A percentile compares a stretch with the other conserved stretches of the same genome.
phyloP scores from a whole-genome alignment of 2,329 filamentous ascomycete species.

The Aspergillus thermomutatus region DNA sequence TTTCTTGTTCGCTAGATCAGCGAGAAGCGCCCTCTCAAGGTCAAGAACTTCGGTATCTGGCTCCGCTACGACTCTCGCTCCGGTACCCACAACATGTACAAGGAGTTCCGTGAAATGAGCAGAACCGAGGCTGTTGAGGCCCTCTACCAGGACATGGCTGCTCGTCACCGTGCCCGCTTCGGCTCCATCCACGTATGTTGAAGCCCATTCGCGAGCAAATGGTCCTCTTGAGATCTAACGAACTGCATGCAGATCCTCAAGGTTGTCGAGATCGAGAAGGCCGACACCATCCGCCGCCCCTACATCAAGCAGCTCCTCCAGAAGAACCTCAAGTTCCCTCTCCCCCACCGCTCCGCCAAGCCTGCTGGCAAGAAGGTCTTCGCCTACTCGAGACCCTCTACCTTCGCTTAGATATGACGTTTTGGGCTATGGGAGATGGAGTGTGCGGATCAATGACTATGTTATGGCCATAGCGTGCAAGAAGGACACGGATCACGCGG shows the following conservation, averaged over 20 bases:
- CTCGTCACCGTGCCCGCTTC: constrained; percentile 97
- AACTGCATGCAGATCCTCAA: constrained; percentile 74
- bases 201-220: not conserved
- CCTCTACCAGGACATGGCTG: constrained; percentile 99
- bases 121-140: constrained; percentile 92
- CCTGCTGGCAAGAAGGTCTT: constrained; percentile 85
- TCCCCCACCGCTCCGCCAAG: constrained; percentile 92
- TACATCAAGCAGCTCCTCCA: constrained; percentile 98
- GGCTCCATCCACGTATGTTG: constrained; percentile 92
- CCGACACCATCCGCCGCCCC: constrained; percentile 89
- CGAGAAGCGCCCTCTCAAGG: constrained; percentile 98
- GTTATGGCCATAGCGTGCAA: constrained; percentile 42
- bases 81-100: constrained; percentile 99
- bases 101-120: constrained; percentile 99
- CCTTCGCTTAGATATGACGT: constrained; percentile 79
- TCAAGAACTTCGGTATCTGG: constrained; percentile 99
- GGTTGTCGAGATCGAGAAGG: constrained; percentile 95
- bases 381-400: constrained; percentile 87
- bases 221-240: not conserved
- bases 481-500: constrained; percentile 35
- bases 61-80: constrained; percentile 99
- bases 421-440: constrained; percentile 33
- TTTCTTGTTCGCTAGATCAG: constrained; percentile 62
- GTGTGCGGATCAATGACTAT: constrained; percentile 42
- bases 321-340: constrained; percentile 97